Conservation (phyloP, 257 asterid species). For the Paraleonurus japonicus region DNA sequence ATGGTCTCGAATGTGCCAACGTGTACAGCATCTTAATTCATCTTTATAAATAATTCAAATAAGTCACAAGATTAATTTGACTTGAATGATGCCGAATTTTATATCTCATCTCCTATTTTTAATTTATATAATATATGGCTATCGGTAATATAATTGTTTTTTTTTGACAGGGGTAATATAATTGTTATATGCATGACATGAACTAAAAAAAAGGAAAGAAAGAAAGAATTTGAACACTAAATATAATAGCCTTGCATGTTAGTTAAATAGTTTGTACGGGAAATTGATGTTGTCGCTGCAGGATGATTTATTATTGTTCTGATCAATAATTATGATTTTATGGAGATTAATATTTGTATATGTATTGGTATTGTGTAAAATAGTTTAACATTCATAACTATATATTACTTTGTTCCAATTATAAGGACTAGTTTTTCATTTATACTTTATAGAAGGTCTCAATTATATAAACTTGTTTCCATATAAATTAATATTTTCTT, state of each 20-base stretch:
- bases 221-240: background rate
- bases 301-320: background rate
- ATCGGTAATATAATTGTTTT: too few species aligned
- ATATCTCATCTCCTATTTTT: background rate
- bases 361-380: too few species aligned
- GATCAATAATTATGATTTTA: too few species aligned
- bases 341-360: too few species aligned
- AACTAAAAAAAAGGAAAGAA: background rate
- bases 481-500: too few species aligned
- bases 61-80: background rate
- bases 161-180: too few species aligned
- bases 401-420: too few species aligned
- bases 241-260: too few species aligned
- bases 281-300: background rate
- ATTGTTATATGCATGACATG: background rate
- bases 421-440: too few species aligned
- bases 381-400: too few species aligned
- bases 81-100: background rate
- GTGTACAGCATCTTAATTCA: conserved; percentile 4
- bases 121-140: background rate
- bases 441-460: too few species aligned
- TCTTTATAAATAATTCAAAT: background rate
- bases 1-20: conserved; percentile 24
- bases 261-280: background rate
- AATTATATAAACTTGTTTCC: too few species aligned